Base-by-base conservation (phyloP, 371 early-diverging fungal species). In the Mucor piriformis region DNA sequence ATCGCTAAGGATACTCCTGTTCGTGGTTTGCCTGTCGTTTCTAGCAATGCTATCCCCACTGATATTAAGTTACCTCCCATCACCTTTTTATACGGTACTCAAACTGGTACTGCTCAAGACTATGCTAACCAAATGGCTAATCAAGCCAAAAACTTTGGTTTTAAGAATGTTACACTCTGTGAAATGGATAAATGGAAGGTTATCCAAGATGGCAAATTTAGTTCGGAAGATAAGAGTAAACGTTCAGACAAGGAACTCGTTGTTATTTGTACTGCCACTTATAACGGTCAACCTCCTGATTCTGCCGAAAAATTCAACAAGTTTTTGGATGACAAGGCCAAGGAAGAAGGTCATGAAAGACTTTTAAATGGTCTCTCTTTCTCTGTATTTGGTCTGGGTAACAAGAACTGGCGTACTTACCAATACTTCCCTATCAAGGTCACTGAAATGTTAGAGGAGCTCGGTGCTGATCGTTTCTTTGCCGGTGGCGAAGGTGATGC, bases 211-310 rank as follows among this genome's bases (percentile, higher is more conserved):
- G 77, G 80, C 6, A 70, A 66, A 20, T 77, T 69, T 33, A 51
- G 47, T 21, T 38, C 65, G 15, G 43, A 59, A 16, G 54, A 52
- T 10, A 50, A 29, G 6, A 57, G 37, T 27, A 67, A 58, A 24
- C 53, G 50, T n/a, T 12, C 21, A 0, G 61, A 56, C 13, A 67
- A 64, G 16, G 85, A 84, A 33, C 42, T 83, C 15, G 68, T 83
- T 11, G 68, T 81, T 0, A 61, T 81, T 40, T 72, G 76, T 48
- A 77, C 81, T 10, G 74, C 81, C 4, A 81, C 81, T 2, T 85
- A 85, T 55, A 85, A 85, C 25, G 85, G 85, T 2, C 71, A 68
- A 24, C 83, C 84, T 3, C 86, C 86, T n/a, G 86, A 85, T 49
- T 69, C 70, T 55, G 84, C 84, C 4, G 83, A 76, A 46, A 60